Evolutionary conservation across 495 filamentous ascomycete species (phyloP).

Genomic region (Annulohypoxylon stygium): DNA sequence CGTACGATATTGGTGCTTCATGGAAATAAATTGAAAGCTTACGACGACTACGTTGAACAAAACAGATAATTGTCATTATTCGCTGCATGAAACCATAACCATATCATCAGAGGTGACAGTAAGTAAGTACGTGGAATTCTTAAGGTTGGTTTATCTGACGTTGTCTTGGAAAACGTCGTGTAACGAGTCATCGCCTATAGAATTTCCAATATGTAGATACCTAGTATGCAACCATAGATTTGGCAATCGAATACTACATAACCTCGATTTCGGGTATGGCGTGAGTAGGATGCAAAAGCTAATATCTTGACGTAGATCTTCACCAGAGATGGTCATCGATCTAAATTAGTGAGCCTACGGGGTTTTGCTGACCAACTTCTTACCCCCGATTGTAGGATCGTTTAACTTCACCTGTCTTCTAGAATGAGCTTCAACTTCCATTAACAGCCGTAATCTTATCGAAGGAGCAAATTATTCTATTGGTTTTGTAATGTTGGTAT

Average conservation of each 20-base stretch:
- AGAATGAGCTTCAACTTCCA: neutral
- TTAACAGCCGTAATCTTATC: neutral
- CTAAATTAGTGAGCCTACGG: neutral
- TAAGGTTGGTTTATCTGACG: neutral
- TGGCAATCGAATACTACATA: neutral
- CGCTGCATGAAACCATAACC: neutral
- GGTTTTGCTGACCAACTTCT: slow-evolving; percentile 4
- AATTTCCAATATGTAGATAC: neutral
- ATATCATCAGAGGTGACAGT: neutral
- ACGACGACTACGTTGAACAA: neutral
- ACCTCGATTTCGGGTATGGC: neutral
- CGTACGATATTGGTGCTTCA: neutral
- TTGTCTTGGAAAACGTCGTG: neutral
- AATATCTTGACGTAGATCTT: slow-evolving; percentile 6
- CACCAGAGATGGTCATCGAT: neutral
- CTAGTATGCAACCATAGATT: slow-evolving; percentile 1
- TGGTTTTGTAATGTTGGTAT: neutral
- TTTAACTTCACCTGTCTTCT: neutral
- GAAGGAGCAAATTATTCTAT: neutral
- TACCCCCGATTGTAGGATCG: neutral
- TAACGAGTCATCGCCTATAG: neutral
- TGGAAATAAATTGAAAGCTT: slow-evolving; percentile 3
- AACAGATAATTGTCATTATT: neutral
- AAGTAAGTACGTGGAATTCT: neutral
- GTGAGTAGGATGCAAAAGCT: neutral